Conservation (phyloP, 1,139 yeast species). For the Debaryomyces coudertii region DNA sequence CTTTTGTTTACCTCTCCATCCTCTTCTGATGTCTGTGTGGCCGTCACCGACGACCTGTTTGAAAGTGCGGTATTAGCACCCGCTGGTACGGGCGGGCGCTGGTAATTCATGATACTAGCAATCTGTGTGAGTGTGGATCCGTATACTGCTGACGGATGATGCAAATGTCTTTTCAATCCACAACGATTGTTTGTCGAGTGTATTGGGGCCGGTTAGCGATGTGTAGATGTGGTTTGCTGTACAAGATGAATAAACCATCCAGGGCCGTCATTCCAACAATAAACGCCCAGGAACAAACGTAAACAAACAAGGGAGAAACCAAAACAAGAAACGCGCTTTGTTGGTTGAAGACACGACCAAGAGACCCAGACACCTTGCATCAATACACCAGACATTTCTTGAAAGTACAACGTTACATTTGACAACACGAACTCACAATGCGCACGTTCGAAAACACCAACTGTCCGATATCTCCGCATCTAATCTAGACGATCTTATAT, state of each 20-base stretch:
- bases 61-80: slow-evolving; percentile 21
- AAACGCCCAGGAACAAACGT: slow-evolving; percentile 4
- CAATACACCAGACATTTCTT: neutral
- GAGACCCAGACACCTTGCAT: neutral
- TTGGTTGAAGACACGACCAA: neutral
- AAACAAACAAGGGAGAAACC: slow-evolving; percentile 3
- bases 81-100: slow-evolving; percentile 31
- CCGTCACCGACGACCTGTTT: slow-evolving; percentile 13
- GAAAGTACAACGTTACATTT: too few species aligned
- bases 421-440: too few species aligned
- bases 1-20: neutral
- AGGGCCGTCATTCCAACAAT: slow-evolving; percentile 7
- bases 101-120: slow-evolving; percentile 24
- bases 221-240: neutral
- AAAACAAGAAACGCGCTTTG: slow-evolving; percentile 4
- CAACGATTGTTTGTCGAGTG: neutral
- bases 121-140: slow-evolving; percentile 4
- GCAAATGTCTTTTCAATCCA: neutral
- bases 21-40: slow-evolving; percentile 13
- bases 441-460: too few species aligned
- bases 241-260: neutral
- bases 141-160: slow-evolving; percentile 5
- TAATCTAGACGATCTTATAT: neutral
- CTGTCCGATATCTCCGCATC: neutral
- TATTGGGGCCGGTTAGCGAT: slow-evolving; percentile 2